These are phyloP conservation scores for Kuraishia hungarica DNA, from an alignment of 805 yeast species.

Conservation along the genomic window DNA sequence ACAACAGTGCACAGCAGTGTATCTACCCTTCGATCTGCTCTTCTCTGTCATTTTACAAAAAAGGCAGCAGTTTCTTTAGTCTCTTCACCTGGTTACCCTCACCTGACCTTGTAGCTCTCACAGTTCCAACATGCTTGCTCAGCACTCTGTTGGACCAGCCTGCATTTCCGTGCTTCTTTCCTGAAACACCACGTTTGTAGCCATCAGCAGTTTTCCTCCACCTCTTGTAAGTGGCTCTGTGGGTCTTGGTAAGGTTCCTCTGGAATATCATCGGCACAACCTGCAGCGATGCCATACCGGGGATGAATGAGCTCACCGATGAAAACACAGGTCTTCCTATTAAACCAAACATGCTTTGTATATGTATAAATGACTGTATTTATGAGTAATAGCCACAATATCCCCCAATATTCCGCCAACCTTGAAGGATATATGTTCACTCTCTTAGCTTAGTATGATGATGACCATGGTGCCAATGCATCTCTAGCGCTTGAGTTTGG, in stretches of 20 bases:
- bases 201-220: slow-evolving; percentile 73
- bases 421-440: too few species aligned
- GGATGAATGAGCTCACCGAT: not conserved
- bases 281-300: not conserved
- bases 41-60: slow-evolving; percentile 13
- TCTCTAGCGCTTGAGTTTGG: not conserved
- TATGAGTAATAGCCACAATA: not conserved
- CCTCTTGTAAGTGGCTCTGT: slow-evolving; percentile 81
- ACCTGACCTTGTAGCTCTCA: slow-evolving; percentile 38
- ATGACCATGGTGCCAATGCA: not conserved
- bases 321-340: not conserved
- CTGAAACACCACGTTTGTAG: slow-evolving; percentile 64
- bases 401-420: not conserved
- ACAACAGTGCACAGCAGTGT: too few species aligned
- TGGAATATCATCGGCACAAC: not conserved
- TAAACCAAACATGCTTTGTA: not conserved
- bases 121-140: slow-evolving; percentile 51
- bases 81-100: slow-evolving; percentile 50
- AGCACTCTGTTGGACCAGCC: slow-evolving; percentile 68
- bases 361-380: not conserved
- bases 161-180: slow-evolving; percentile 89
- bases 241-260: slow-evolving; percentile 54
- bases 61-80: slow-evolving; percentile 47
- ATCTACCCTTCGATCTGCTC: not conserved
- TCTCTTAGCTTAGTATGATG: too few species aligned